Evolutionary conservation across 2,329 filamentous ascomycete genomes (phyloP).

Genomic region (Cercospora citrullina): DNA sequence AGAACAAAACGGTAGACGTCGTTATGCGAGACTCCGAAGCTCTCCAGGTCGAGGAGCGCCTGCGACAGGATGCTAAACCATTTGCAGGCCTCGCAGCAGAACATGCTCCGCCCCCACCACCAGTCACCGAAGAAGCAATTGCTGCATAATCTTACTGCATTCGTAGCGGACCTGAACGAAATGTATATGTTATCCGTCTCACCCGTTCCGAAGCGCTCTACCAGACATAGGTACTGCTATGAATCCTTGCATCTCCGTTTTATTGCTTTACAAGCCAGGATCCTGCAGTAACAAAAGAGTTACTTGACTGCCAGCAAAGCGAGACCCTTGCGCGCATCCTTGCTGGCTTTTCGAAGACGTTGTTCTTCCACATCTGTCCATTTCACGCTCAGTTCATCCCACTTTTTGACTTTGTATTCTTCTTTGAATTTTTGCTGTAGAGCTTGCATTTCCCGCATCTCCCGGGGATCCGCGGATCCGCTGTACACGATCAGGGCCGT

Average conservation of each 20-base stretch:
- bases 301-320: slow-evolving; percentile 62
- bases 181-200: slow-evolving; percentile 1
- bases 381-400: slow-evolving; percentile 62
- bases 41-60: slow-evolving; percentile 6
- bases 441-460: slow-evolving; percentile 56
- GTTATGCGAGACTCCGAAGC: slow-evolving; percentile 22
- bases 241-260: background rate
- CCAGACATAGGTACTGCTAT: background rate
- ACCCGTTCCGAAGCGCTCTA: background rate
- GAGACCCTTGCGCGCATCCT: slow-evolving; percentile 58
- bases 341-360: slow-evolving; percentile 56
- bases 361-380: slow-evolving; percentile 67
- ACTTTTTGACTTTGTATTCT: slow-evolving; percentile 61
- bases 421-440: slow-evolving; percentile 58
- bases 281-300: no score
- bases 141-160: slow-evolving; percentile 1
- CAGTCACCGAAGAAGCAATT: slow-evolving; percentile 6
- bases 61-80: background rate
- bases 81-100: slow-evolving; percentile 7
- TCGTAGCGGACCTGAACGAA: background rate
- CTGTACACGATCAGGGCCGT: slow-evolving; percentile 64
- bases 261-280: background rate
- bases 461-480: slow-evolving; percentile 63
- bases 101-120: background rate
- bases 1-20: slow-evolving; percentile 12